phyloP scores from a whole-genome alignment of 257 asterid species.

The Osmanthus fragrans region DNA sequence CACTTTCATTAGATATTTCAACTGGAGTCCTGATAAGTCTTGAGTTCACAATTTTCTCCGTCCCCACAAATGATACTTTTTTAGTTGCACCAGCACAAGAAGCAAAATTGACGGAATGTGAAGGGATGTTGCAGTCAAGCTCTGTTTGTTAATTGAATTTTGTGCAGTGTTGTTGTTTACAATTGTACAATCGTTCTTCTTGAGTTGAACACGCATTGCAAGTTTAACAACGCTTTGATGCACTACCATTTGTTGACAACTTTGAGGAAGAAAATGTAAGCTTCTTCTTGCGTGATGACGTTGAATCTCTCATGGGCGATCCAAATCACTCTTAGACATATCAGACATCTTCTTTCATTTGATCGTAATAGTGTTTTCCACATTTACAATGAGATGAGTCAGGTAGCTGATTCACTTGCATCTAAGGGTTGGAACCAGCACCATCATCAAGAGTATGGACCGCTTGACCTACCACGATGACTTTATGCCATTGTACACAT shows the following conservation, averaged over 20 bases:
- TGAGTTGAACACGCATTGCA: conserved; percentile 31
- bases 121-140: conserved; percentile 47
- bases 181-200: conserved; percentile 29
- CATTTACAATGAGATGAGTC: no score
- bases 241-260: conserved; percentile 17
- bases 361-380: no score
- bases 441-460: no score
- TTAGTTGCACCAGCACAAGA: conserved; percentile 37
- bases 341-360: no score
- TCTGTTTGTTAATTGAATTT: conserved; percentile 42
- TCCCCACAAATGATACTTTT: conserved; percentile 41
- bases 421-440: no score
- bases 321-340: no score
- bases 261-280: conserved; percentile 30
- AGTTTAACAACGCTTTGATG: conserved; percentile 35
- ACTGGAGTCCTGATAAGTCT: conserved; percentile 43
- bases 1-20: conserved; percentile 44
- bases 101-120: conserved; percentile 50
- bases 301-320: conserved; percentile 12
- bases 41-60: conserved; percentile 40
- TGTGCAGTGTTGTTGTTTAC: conserved; percentile 28
- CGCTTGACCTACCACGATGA: no score
- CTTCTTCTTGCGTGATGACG: conserved; percentile 29
- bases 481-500: no score
- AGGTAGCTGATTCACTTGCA: no score